A percentile compares a stretch with the other conserved stretches of the same genome.
phyloP scores from a whole-genome alignment of 345 rosid species.

The Geranium brycei region DNA sequence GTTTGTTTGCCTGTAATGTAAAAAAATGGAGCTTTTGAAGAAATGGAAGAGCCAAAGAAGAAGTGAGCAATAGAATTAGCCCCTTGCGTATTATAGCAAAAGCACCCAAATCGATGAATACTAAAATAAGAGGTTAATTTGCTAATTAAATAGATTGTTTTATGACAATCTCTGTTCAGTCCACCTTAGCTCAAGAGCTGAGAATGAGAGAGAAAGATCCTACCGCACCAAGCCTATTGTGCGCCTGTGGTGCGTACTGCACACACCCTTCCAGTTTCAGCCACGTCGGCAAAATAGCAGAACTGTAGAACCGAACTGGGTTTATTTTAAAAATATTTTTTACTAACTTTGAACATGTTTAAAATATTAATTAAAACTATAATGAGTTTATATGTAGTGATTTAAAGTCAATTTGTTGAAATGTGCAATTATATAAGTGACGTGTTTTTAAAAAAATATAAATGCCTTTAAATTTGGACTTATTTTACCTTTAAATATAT shows the following conservation, averaged over 20 bases:
- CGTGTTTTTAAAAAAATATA: too few species aligned
- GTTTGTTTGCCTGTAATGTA: neutral
- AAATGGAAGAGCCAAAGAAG: slow-evolving; percentile 12
- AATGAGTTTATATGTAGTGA: too few species aligned
- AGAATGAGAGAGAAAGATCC: slow-evolving; percentile 7
- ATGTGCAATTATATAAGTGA: too few species aligned
- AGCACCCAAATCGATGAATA: slow-evolving; percentile 3
- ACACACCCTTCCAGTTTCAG: slow-evolving; percentile 2
- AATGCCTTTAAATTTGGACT: too few species aligned
- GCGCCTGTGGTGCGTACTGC: slow-evolving; percentile 5
- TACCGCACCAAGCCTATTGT: neutral
- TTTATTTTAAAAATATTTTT: too few species aligned
- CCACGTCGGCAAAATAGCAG: slow-evolving; percentile 5
- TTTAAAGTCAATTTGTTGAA: too few species aligned
- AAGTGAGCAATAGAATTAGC: slow-evolving; percentile 1
- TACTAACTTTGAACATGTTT: too few species aligned
- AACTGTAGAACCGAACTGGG: neutral
- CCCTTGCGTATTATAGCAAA: slow-evolving; percentile 19
- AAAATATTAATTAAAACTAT: too few species aligned
- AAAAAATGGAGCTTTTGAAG: neutral
- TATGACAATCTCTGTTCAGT: slow-evolving; percentile 8
- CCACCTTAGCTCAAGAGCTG: slow-evolving; percentile 17
- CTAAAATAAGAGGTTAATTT: neutral
- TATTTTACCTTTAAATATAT: too few species aligned
- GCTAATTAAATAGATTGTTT: neutral